These are phyloP conservation scores for maize (Zea mays) DNA, from an alignment of 176 grass and related monocot species.

Conservation along the genomic window Zm-B73-REFERENCE-NAM-5.0 NC_050102.1:159585501-159586000, in stretches of 20 bases:
- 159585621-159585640: background rate
- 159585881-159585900: background rate
- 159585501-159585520: too few relatives aligned
- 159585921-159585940: too few relatives aligned
- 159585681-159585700: background rate
- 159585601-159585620: too few relatives aligned
- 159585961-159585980: too few relatives aligned
- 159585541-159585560: too few relatives aligned
- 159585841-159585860: background rate
- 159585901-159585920: background rate
- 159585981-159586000: too few relatives aligned
- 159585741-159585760: background rate
- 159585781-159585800: background rate
- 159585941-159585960: too few relatives aligned
- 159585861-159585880: background rate
- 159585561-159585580: too few relatives aligned
- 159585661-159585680: background rate
- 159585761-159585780: background rate
- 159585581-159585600: too few relatives aligned
- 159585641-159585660: background rate
- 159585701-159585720: background rate
- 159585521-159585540: too few relatives aligned
- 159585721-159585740: background rate
- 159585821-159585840: slow-evolving; percentile 4
- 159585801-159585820: background rate